Evolutionary conservation across 208 protist genomes (phyloP).

Genomic region (Borovskyia barvae): DNA sequence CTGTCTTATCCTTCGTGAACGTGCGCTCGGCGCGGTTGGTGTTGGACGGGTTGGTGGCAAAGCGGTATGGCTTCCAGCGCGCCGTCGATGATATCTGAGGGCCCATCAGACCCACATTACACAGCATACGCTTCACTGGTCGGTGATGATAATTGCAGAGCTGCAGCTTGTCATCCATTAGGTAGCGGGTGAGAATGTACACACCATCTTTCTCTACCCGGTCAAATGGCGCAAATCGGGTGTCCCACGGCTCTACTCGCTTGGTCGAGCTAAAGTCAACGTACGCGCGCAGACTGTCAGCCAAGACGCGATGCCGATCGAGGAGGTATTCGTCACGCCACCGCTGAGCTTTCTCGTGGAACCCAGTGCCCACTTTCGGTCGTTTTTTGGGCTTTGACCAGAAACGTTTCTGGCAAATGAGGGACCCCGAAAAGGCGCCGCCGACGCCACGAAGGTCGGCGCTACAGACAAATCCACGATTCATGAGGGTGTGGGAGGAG

Average conservation of each 20-base stretch:
- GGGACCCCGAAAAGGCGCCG: conserved; percentile 14
- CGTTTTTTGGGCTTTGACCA: conserved; percentile 90
- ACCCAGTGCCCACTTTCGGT: conserved; percentile 84
- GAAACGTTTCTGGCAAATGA: conserved; percentile 65
- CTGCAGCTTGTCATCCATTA: conserved; percentile 92
- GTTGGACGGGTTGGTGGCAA: conserved; percentile 68
- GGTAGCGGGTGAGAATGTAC: conserved; percentile 74
- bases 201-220: conserved; percentile 89
- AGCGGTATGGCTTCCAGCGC: conserved; percentile 88
- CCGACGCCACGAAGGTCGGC: conserved; percentile 48
- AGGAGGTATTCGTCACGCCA: conserved; percentile 89
- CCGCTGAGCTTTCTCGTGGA: conserved; percentile 89
- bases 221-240: conserved; percentile 89
- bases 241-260: conserved; percentile 87
- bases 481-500: too few relatives aligned
- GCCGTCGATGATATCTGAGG: conserved; percentile 75
- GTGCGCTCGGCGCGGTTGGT: conserved; percentile 74
- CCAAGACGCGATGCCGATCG: conserved; percentile 81
- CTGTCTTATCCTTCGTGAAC: conserved; percentile 81
- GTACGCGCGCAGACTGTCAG: conserved; percentile 83
- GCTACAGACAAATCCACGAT: conserved; percentile 60
- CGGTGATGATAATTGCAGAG: conserved; percentile 89
- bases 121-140: conserved; percentile 83
- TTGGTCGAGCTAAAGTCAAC: conserved; percentile 87
- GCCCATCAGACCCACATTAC: conserved; percentile 88